A percentile compares a stretch with the other conserved stretches of the same genome.
These are phyloP conservation scores for Fusarium sp. DNA, from an alignment of 2,329 filamentous ascomycete species.

Conservation along the genomic window DNA sequence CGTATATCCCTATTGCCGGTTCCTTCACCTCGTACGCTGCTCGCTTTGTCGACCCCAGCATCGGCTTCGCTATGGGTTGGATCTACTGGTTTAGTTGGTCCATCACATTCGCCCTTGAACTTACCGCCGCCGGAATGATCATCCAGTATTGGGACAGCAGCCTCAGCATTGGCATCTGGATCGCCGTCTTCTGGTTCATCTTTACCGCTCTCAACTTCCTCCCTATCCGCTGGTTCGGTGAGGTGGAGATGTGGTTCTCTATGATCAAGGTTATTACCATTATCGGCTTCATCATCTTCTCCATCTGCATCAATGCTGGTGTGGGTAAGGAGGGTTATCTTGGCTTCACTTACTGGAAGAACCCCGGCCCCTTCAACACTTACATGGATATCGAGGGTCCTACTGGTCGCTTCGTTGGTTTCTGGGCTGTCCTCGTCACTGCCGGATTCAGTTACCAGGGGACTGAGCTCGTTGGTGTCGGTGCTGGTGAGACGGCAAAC, in stretches of 20 bases:
- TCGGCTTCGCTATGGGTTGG: conserved; percentile 85
- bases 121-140: conserved; percentile 78
- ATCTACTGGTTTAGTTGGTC: conserved; percentile 86
- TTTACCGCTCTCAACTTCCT: conserved; percentile 78
- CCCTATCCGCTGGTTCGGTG: conserved; percentile 78
- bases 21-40: conserved; percentile 82
- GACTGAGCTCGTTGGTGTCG: conserved; percentile 80
- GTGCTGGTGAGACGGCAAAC: conserved; percentile 81
- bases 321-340: conserved; percentile 77
- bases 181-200: conserved; percentile 77
- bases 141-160: conserved; percentile 78
- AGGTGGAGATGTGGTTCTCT: conserved; percentile 84
- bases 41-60: conserved; percentile 78
- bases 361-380: conserved; percentile 75
- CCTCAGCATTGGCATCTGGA: conserved; percentile 77
- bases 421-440: conserved; percentile 76
- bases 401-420: conserved; percentile 73
- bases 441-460: conserved; percentile 80
- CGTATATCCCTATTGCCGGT: conserved; percentile 80
- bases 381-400: conserved; percentile 65
- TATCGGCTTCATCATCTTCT: conserved; percentile 80
- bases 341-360: conserved; percentile 78
- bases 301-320: conserved; percentile 79
- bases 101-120: conserved; percentile 78
- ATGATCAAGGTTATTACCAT: conserved; percentile 82